A percentile compares a stretch with the other conserved stretches of the same genome.
Evolutionary conservation across 306 rosid species (phyloP).

Genomic region (Cucurbita argyrosperma): DNA sequence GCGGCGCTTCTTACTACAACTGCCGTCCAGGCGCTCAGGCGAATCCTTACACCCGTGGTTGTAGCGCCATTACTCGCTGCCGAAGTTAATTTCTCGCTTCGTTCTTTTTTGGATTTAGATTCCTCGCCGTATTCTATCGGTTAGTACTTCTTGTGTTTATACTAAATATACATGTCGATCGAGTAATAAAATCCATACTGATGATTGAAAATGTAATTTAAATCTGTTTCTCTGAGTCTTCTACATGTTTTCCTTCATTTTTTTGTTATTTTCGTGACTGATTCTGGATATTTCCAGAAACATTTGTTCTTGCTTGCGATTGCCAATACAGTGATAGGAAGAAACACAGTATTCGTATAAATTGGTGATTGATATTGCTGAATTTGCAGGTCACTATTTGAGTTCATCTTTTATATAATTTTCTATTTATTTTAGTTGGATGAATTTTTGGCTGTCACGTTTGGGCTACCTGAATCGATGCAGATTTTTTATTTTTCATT

Average conservation of each 20-base stretch:
- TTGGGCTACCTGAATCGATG: not conserved
- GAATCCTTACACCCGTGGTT: conserved; percentile 79
- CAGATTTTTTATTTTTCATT: not conserved
- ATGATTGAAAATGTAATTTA: not conserved
- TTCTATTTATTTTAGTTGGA: not conserved
- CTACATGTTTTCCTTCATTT: not conserved
- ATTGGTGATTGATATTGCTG: not conserved
- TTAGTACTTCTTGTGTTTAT: conserved; percentile 2
- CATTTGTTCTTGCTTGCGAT: not conserved
- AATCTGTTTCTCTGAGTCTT: not conserved
- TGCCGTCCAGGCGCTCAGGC: conserved; percentile 89
- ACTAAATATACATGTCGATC: not conserved
- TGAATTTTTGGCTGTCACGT: not conserved
- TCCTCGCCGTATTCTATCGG: not conserved
- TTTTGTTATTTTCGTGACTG: not conserved
- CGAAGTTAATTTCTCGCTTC: conserved; percentile 14
- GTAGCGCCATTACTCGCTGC: conserved; percentile 75
- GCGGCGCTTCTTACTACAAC: conserved; percentile 95
- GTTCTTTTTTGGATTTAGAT: not conserved
- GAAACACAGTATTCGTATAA: not conserved
- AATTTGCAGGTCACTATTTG: not conserved
- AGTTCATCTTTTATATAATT: not conserved
- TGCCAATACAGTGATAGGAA: not conserved
- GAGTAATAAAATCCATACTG: not conserved
- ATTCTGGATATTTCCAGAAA: not conserved